Base-by-base conservation (phyloP, 495 filamentous ascomycete genomes). In the Podospora conica region DNA sequence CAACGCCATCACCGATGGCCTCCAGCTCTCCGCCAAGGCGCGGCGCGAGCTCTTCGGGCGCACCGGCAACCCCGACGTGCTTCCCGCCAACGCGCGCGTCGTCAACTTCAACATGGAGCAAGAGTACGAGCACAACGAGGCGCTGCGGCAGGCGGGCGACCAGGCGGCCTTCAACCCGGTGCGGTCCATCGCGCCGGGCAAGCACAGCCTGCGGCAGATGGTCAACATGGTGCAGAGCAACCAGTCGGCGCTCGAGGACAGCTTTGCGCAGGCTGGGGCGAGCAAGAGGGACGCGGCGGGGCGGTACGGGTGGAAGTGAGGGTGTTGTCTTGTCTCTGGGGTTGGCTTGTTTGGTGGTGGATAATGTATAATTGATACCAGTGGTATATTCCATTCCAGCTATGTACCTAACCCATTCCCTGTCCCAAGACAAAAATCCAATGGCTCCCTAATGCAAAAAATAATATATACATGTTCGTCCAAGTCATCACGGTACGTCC, bases 21-120 rank as follows among this genome's bases (percentile, higher is more conserved):
- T 96, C 33, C 89, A 91, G 65, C 86, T 97, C 23, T 88, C 91
- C 7, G 84, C 83, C 3, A 78, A 90, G 0, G 86, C 90, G 58
- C 83, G 87, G 58, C 88, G 93, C 23, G 93, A 94, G 66, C 86
- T 97, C 10, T 91, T 97, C 66, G 93, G 93, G 25, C 88, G 93
- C 73, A n/a, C 68, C 77, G 53, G 77, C 80, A 7, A 64, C 54
- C 29, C 48, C 22, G 18, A 71, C 78, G 55, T 76, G 77, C 8
- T 75, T 57, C 28, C 70, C 22, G 25, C 73, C 70, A 70, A 82
- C 72, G 64, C 76, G 59, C 82, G 78, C 23, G 79, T 96, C 9
- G 77, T 91, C 57, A 89, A 86, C 65, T 96, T 97, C 86, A 90
- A 93, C 77, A 94, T 90, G 53, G 91, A 92, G 74, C 74, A 77